Base-by-base conservation (phyloP, 1,139 yeast genomes). In the Groenewaldozyma auringiensis region DNA sequence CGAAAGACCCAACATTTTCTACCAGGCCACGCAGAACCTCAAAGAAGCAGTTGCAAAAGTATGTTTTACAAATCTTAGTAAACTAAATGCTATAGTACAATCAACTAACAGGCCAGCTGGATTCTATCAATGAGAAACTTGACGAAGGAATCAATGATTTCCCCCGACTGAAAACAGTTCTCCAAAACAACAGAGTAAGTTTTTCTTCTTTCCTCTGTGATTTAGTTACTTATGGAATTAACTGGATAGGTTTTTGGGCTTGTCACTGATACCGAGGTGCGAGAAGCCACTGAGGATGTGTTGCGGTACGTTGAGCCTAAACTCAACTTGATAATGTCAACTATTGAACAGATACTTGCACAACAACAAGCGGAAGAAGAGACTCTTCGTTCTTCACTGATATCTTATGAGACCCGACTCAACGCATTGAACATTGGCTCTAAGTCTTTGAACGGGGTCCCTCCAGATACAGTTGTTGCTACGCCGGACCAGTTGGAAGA, bases 401-500 rank as follows among this genome's bases (percentile, higher is more conserved):
- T 57, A 17, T 50, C 58, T 13, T 59, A 58, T 46, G 55, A 56
- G 43, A 60, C 52, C 3, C 49, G 63, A 31, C 6, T 25, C 11
- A 25, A 25, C 11, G 29, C 29, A 25, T 25, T 6, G 29, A 25
- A 25, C 11, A 25, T 8, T 25, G 6, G 9, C 11, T 25, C 29
- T 8, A 43, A 40, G 16, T 35, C 39, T n/a, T 20, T 40, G 36
- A 35, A 32, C 9, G 11, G 41, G 27, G 37, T 42, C 40, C 47
- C 46, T 3, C n/a, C n/a, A n/a, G 29, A 25, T 25, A 8, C 11
- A 6, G 9, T 8, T 6, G 29, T 8, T 8, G 46, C 67, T 1
- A 60, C 69, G 0, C 61, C 59, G 3, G 69, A 63, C 41, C 70
- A 70, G 47, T 40, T 69, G 47, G 68, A 65, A 17, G 59, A 55